A percentile compares a stretch with the other conserved stretches of the same genome.
phyloP scores from a whole-genome alignment of 2,329 filamentous ascomycete species.

The Penicillium oxalicum region DNA sequence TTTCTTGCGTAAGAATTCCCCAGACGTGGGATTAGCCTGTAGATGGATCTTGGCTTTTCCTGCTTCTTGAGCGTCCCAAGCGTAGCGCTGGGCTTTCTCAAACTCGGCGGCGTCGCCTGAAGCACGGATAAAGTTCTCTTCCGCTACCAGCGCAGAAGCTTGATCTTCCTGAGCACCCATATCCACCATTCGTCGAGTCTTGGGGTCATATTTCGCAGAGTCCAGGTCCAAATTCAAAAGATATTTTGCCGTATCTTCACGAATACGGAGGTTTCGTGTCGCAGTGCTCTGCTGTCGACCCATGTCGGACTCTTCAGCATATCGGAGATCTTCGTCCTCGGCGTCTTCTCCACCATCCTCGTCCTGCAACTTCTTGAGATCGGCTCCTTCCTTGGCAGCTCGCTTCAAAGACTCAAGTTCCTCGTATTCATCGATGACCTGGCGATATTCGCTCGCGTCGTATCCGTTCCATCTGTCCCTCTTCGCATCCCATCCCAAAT shows the following conservation, averaged over 20 bases:
- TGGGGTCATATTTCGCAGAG: slow-evolving; percentile 95
- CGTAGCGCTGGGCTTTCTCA: slow-evolving; percentile 79
- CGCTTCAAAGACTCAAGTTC: slow-evolving; percentile 71
- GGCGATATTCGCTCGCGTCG: slow-evolving; percentile 75
- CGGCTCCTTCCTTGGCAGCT: slow-evolving; percentile 46
- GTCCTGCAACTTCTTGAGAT: slow-evolving; percentile 41
- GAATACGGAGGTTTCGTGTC: slow-evolving; percentile 80
- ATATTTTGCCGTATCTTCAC: slow-evolving; percentile 97
- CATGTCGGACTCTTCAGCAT: slow-evolving; percentile 96
- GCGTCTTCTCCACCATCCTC: slow-evolving; percentile 53
- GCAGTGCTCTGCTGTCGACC: slow-evolving; percentile 86
- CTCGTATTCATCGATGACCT: slow-evolving; percentile 84
- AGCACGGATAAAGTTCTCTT: slow-evolving; percentile 83
- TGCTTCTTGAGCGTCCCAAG: slow-evolving; percentile 90
- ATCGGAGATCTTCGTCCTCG: slow-evolving; percentile 51
- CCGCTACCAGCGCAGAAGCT: slow-evolving; percentile 75
- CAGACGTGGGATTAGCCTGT: slow-evolving; percentile 93
- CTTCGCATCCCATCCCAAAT: slow-evolving; percentile 93
- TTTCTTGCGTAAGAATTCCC: slow-evolving; percentile 75
- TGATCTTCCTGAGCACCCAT: slow-evolving; percentile 73
- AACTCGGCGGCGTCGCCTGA: slow-evolving; percentile 92
- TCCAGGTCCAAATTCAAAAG: slow-evolving; percentile 90
- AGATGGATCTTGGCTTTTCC: slow-evolving; percentile 76
- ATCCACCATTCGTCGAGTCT: slow-evolving; percentile 86
- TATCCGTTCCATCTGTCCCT: slow-evolving; percentile 98